phyloP scores from a whole-genome alignment of 306 rosid genomes.

The Acacia melanoxylon region DNA sequence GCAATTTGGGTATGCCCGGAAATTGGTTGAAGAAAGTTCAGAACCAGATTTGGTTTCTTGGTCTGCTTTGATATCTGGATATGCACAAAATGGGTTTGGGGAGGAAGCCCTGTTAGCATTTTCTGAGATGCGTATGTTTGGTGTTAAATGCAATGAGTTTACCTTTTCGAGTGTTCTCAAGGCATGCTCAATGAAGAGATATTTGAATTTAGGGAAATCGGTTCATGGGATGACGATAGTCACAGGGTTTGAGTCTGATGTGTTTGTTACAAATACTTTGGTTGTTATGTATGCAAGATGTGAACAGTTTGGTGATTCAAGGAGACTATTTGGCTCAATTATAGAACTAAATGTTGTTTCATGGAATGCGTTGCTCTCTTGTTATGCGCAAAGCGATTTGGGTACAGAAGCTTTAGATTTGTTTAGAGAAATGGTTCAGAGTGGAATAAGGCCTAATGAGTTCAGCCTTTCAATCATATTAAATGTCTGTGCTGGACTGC shows the following conservation, averaged over 20 bases:
- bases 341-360: conserved; percentile 59
- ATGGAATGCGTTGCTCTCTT: conserved; percentile 81
- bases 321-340: conserved; percentile 59
- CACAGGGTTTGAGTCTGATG: conserved; percentile 75
- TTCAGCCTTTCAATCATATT: conserved; percentile 72
- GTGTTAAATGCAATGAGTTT: conserved; percentile 68
- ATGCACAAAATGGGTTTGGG: conserved; percentile 63
- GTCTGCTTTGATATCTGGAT: conserved; percentile 88
- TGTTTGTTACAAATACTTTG: conserved; percentile 76
- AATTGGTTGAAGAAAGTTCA: conserved; percentile 58
- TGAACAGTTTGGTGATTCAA: conserved; percentile 62
- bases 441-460: conserved; percentile 72
- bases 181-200: conserved; percentile 65
- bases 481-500: conserved; percentile 68
- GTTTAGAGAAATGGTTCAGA: conserved; percentile 68
- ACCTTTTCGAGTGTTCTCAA: conserved; percentile 74
- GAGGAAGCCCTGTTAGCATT: conserved; percentile 62
- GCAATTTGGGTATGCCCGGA: conserved; percentile 57
- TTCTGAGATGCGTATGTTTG: conserved; percentile 56
- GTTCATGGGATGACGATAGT: conserved; percentile 60
- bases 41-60: conserved; percentile 70
- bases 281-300: conserved; percentile 85
- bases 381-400: conserved; percentile 62
- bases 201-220: conserved; percentile 59
- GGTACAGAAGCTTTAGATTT: conserved; percentile 53